phyloP scores from a whole-genome alignment of 805 yeast genomes.

The Saccharomycopsis guyanensis region DNA sequence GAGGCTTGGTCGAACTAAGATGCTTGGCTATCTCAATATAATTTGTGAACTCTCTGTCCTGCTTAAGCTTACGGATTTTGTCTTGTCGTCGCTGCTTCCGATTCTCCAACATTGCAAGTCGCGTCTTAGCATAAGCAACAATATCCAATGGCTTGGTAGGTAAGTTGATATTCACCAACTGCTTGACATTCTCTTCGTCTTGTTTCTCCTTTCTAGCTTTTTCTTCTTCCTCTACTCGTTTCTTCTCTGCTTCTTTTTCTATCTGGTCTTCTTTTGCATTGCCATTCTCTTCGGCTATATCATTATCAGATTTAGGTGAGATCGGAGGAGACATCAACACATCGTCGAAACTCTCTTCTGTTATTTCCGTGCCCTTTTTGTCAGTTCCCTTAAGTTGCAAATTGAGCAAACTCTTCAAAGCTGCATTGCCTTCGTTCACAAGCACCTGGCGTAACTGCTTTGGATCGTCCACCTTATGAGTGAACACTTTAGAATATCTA shows the following conservation, averaged over 20 bases:
- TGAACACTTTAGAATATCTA: constrained; percentile 63
- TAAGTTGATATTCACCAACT: constrained; percentile 15
- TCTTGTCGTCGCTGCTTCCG: constrained; percentile 21
- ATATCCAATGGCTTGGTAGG: constrained; percentile 40
- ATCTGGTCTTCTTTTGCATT: constrained; percentile 19
- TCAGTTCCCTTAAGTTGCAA: constrained; percentile 22
- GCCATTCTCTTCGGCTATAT: constrained; percentile 4
- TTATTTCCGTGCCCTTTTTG: constrained; percentile 12
- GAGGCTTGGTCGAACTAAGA: constrained; percentile 13
- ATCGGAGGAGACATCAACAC: constrained; percentile 16
- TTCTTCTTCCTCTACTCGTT: constrained; percentile 15
- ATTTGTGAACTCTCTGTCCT: constrained; percentile 4
- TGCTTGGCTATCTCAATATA: constrained; percentile 10
- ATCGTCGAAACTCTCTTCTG: constrained; percentile 7
- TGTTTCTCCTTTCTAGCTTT: background rate
- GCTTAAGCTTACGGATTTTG: constrained; percentile 6
- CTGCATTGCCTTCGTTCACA: constrained; percentile 73
- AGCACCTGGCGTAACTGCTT: constrained; percentile 60
- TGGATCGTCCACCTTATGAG: constrained; percentile 59
- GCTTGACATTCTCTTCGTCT: background rate
- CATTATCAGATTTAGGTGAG: constrained; percentile 2
- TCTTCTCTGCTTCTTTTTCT: no score
- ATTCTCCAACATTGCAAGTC: constrained; percentile 33
- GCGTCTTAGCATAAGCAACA: constrained; percentile 45
- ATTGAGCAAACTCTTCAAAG: constrained; percentile 54